Evolutionary conservation across 495 filamentous ascomycete genomes (phyloP).

Genomic region (Xylaria flabelliformis): DNA sequence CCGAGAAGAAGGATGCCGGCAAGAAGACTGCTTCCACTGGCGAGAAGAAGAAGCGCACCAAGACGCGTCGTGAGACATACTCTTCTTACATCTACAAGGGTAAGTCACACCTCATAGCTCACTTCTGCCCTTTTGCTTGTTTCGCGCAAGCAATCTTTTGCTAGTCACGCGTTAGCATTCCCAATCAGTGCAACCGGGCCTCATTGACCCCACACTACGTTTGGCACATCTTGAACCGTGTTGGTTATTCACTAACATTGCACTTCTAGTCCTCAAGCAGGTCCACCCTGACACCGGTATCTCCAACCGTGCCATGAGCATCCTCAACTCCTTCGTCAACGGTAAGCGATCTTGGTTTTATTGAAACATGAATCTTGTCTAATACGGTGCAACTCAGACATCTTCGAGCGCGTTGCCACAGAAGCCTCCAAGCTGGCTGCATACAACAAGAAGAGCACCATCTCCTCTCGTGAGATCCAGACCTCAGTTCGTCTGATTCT

Average conservation of each 20-base stretch:
- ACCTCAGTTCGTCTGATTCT: conserved; percentile 98
- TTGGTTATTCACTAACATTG: conserved; percentile 26
- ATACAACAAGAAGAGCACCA: conserved; percentile 99
- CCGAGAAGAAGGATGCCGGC: conserved; percentile 99
- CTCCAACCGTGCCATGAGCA: conserved; percentile 99
- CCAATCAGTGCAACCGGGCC: not conserved
- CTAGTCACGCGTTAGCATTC: not conserved
- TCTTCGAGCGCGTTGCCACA: conserved; percentile 99
- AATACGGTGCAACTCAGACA: conserved; percentile 66
- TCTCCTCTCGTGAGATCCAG: conserved; percentile 99
- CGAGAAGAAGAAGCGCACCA: conserved; percentile 99
- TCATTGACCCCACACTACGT: not conserved
- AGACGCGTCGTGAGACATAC: conserved; percentile 99
- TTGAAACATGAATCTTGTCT: conserved; percentile 26
- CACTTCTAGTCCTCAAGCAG: conserved; percentile 90
- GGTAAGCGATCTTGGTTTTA: conserved; percentile 62
- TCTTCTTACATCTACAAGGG: conserved; percentile 99
- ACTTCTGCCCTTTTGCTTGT: not conserved
- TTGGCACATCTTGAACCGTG: not conserved
- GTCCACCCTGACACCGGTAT: conserved; percentile 99
- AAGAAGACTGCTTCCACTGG: conserved; percentile 97
- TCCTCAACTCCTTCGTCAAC: conserved; percentile 99
- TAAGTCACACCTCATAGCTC: conserved; percentile 50
- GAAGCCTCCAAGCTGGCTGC: conserved; percentile 98
- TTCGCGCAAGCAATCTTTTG: not conserved